Conservation (phyloP, 1,284 basidiomycete species). For the Malassezia pachydermatis region DNA sequence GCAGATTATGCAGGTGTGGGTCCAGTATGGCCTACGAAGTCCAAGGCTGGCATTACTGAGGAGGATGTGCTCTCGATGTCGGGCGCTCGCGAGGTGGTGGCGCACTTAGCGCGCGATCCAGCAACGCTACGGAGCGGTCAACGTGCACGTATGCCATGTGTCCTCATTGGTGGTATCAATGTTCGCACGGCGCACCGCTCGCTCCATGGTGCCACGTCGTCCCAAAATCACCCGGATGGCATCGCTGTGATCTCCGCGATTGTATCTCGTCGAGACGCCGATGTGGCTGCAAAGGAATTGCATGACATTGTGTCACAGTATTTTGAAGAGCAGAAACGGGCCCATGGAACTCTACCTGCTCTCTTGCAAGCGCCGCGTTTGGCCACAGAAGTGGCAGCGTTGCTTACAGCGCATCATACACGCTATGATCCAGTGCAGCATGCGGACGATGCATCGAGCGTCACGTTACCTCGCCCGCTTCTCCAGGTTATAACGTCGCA, state of each 20-base stretch:
- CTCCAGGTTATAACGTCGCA: slow-evolving; percentile 69
- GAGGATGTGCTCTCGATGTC: slow-evolving; percentile 33
- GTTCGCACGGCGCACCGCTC: slow-evolving; percentile 33
- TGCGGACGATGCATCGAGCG: slow-evolving; percentile 18
- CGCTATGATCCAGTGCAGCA: slow-evolving; percentile 2
- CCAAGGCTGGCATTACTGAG: slow-evolving; percentile 43
- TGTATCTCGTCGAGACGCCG: slow-evolving; percentile 60
- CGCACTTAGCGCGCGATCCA: slow-evolving; percentile 11
- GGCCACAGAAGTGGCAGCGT: not conserved
- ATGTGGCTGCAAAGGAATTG: slow-evolving; percentile 53
- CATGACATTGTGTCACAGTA: slow-evolving; percentile 45
- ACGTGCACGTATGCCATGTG: slow-evolving; percentile 27
- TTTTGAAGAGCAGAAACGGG: slow-evolving; percentile 20
- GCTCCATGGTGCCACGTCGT: slow-evolving; percentile 27
- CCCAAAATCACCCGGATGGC: slow-evolving; percentile 51
- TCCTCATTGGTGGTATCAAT: slow-evolving; percentile 44
- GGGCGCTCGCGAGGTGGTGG: slow-evolving; percentile 29
- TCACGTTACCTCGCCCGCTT: slow-evolving; percentile 22
- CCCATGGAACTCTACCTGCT: not conserved
- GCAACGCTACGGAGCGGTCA: not conserved
- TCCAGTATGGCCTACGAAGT: slow-evolving; percentile 47
- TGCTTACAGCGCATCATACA: not conserved
- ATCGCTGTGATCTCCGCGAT: slow-evolving; percentile 87
- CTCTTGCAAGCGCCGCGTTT: too few relatives aligned
- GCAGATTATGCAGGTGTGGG: slow-evolving; percentile 84